These are phyloP conservation scores for Clonostachys sp. DNA, from an alignment of 2,329 filamentous ascomycete species.

Conservation along the genomic window DNA sequence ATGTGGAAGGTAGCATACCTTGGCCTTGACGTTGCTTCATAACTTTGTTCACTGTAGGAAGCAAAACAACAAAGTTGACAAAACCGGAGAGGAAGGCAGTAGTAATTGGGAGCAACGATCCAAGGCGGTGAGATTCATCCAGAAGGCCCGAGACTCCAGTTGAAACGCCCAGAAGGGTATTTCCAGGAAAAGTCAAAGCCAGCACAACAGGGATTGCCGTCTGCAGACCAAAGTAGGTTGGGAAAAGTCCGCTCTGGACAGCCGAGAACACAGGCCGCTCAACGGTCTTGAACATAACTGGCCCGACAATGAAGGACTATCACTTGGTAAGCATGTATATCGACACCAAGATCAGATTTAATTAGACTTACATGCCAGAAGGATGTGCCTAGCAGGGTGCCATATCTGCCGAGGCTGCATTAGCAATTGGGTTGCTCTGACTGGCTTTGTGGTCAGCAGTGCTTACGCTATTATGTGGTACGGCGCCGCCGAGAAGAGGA, in stretches of 20 bases:
- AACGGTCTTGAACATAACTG: constrained; percentile 72
- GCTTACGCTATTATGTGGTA: constrained; percentile 73
- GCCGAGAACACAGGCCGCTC: constrained; percentile 76
- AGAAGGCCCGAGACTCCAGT: constrained; percentile 51
- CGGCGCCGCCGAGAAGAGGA: constrained; percentile 60
- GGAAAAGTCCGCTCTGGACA: constrained; percentile 78
- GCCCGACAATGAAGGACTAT: constrained; percentile 70
- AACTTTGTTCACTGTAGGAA: constrained; percentile 69
- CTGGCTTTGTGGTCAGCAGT: neutral
- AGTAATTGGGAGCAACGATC: constrained; percentile 63
- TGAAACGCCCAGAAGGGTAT: constrained; percentile 38
- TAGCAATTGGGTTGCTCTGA: constrained; percentile 6
- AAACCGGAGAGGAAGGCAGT: constrained; percentile 68
- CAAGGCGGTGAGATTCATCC: constrained; percentile 54
- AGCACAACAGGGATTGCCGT: constrained; percentile 68
- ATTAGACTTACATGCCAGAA: constrained; percentile 66
- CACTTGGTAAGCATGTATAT: neutral
- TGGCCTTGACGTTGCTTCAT: constrained; percentile 77
- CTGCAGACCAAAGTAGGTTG: constrained; percentile 85
- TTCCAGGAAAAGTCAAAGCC: constrained; percentile 76
- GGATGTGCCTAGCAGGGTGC: constrained; percentile 79
- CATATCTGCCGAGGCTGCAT: constrained; percentile 59
- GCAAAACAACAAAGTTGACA: constrained; percentile 65
- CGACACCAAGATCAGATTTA: neutral
- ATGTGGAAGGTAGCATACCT: constrained; percentile 32